These are phyloP conservation scores for Hyaloscypha bicolor DNA, from an alignment of 495 filamentous ascomycete species.

Conservation along the genomic window DNA sequence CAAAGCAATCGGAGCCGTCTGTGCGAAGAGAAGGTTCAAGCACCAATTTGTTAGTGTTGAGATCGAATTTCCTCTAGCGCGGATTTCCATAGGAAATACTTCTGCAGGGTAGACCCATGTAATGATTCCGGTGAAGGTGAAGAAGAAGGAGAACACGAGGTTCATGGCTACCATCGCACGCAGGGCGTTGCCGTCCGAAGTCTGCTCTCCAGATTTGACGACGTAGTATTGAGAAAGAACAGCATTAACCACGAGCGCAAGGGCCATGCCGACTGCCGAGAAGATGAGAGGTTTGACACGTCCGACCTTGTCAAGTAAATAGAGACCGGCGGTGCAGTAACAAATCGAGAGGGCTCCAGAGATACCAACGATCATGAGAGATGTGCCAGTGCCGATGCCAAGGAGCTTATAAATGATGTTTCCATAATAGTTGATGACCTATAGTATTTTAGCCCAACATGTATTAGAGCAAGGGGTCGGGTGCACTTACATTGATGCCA, in stretches of 20 bases:
- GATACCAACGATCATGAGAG: slow-evolving; percentile 55
- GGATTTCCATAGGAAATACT: slow-evolving; percentile 66
- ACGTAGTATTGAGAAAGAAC: slow-evolving; percentile 48
- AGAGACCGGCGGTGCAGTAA: slow-evolving; percentile 53
- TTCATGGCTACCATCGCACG: slow-evolving; percentile 59
- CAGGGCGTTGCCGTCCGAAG: slow-evolving; percentile 47
- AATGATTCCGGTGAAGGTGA: slow-evolving; percentile 53
- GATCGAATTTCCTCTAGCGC: slow-evolving; percentile 65
- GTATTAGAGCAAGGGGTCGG: not conserved
- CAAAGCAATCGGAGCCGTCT: slow-evolving; percentile 57
- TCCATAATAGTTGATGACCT: slow-evolving; percentile 55
- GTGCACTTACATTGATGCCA: slow-evolving; percentile 41
- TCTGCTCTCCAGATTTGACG: slow-evolving; percentile 36
- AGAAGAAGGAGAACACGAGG: slow-evolving; percentile 59
- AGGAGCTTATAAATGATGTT: slow-evolving; percentile 52
- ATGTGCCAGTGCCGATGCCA: slow-evolving; percentile 45
- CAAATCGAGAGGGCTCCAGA: slow-evolving; percentile 53
- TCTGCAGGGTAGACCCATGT: slow-evolving; percentile 69
- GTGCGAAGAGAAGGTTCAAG: slow-evolving; percentile 62
- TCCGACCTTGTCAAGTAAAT: slow-evolving; percentile 54
- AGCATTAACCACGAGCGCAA: slow-evolving; percentile 49
- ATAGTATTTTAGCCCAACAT: not conserved
- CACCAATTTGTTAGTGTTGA: slow-evolving; percentile 68
- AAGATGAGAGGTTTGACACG: slow-evolving; percentile 55
- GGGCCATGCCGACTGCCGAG: slow-evolving; percentile 46